phyloP scores from a whole-genome alignment of 192 early-diverging fungal species.

The Dissophora globulifera region DNA sequence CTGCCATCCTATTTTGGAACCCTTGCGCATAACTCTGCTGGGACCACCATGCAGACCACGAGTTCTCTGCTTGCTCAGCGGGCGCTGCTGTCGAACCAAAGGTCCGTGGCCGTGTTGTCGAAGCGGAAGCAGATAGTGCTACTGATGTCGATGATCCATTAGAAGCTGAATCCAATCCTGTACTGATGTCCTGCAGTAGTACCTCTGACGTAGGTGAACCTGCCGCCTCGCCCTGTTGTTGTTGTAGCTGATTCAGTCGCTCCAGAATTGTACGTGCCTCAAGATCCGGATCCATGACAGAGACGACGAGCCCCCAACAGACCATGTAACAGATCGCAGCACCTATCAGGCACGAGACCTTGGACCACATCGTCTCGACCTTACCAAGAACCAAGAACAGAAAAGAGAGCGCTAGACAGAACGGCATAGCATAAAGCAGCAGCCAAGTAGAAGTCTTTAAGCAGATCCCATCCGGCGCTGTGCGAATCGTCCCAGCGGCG shows the following conservation, averaged over 20 bases:
- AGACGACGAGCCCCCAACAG: conserved; percentile 37
- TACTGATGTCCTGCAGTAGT: no score
- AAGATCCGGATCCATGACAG: conserved; percentile 31
- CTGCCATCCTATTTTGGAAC: conserved; percentile 17
- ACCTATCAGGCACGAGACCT: conserved; percentile 43
- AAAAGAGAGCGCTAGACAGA: conserved; percentile 31
- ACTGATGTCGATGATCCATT: no score
- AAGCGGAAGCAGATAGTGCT: no score
- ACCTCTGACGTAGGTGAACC: no score
- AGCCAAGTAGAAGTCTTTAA: conserved; percentile 41
- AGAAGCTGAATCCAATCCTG: no score
- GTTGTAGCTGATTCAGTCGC: conserved; percentile 4
- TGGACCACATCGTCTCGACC: conserved; percentile 43
- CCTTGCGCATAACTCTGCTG: conserved; percentile 15
- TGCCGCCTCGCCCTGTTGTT: neutral
- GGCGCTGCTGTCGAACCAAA: neutral
- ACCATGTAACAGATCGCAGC: conserved; percentile 50
- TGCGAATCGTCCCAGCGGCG: conserved; percentile 22
- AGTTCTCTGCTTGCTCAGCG: neutral
- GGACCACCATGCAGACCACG: conserved; percentile 5
- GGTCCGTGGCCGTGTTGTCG: no score
- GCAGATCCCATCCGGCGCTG: conserved; percentile 22
- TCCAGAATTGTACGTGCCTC: conserved; percentile 26
- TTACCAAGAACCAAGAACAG: conserved; percentile 36
- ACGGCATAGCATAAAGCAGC: conserved; percentile 40